A percentile compares a stretch with the other conserved stretches of the same genome.
phyloP scores from a whole-genome alignment of 495 filamentous ascomycete species.

The Xanthoparmelia taractica region DNA sequence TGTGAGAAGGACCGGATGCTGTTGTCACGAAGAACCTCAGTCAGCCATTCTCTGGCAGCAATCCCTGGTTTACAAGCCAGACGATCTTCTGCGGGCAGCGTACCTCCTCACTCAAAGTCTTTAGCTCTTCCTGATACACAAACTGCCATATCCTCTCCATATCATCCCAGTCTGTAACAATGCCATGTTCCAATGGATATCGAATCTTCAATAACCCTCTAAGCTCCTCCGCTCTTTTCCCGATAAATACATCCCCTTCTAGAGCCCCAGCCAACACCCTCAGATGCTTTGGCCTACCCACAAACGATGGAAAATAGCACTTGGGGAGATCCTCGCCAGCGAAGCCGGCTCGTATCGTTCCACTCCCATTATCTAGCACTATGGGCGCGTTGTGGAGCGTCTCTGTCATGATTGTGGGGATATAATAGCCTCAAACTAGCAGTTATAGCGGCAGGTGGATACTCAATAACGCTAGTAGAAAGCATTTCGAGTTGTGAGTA shows the following conservation, averaged over 20 bases:
- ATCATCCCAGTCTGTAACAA: conserved; percentile 99
- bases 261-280: conserved; percentile 90
- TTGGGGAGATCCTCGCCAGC: conserved; percentile 93
- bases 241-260: conserved; percentile 97
- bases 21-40: neutral
- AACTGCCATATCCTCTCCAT: conserved; percentile 99
- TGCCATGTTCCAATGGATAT: conserved; percentile 94
- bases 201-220: conserved; percentile 89
- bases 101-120: conserved; percentile 94
- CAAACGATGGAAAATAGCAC: conserved; percentile 96
- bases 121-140: conserved; percentile 74
- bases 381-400: conserved; percentile 93
- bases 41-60: neutral
- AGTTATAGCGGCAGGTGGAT: neutral
- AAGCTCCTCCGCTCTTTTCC: conserved; percentile 82
- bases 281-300: conserved; percentile 94
- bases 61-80: neutral
- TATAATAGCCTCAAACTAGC: neutral
- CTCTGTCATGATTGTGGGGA: conserved; percentile 57
- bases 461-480: neutral
- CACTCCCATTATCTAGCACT: conserved; percentile 97
- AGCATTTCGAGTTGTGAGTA: neutral
- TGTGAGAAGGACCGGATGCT: conserved; percentile 94
- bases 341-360: conserved; percentile 94
- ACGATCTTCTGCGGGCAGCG: conserved; percentile 13